Conservation (phyloP, 1,139 yeast genomes). For the Taiozyma onychis region DNA sequence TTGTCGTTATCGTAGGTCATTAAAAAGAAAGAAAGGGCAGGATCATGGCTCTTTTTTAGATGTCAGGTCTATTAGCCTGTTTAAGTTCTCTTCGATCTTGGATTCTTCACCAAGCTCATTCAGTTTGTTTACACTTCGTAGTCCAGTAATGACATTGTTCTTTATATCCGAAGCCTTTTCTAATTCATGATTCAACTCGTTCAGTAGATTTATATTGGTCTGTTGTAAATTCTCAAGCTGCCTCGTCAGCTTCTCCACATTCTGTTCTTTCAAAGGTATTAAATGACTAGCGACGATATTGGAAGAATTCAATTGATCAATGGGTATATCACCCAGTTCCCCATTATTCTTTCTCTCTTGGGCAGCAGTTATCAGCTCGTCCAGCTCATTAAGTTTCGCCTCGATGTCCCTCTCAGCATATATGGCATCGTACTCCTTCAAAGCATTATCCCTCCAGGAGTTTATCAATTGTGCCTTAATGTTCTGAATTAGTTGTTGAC, state of each 20-base stretch:
- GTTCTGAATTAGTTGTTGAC: conserved; percentile 44
- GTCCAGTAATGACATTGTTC: conserved; percentile 18
- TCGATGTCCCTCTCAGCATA: conserved; percentile 58
- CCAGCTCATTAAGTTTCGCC: conserved; percentile 55
- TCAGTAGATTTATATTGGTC: conserved; percentile 23
- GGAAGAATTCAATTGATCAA: conserved; percentile 30
- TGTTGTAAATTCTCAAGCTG: conserved; percentile 24
- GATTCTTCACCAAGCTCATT: conserved; percentile 18
- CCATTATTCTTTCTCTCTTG: conserved; percentile 22
- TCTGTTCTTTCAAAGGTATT: conserved; percentile 25
- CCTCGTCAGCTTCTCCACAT: conserved; percentile 24
- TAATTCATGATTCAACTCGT: conserved; percentile 25
- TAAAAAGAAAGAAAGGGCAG: not conserved
- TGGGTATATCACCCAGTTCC: conserved; percentile 9
- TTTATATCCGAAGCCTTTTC: conserved; percentile 20
- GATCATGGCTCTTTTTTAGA: conserved; percentile 4
- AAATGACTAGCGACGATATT: conserved; percentile 31
- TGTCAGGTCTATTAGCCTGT: conserved; percentile 11
- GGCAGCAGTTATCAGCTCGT: conserved; percentile 57
- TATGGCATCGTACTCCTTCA: conserved; percentile 60
- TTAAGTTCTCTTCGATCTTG: conserved; percentile 23
- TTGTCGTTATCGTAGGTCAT: not conserved
- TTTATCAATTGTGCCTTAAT: conserved; percentile 57
- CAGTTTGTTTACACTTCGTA: conserved; percentile 23
- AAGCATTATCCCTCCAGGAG: conserved; percentile 55